These are phyloP conservation scores for Pythium volutum DNA, from an alignment of 352 stramenopile species.

Conservation along the genomic window DNA sequence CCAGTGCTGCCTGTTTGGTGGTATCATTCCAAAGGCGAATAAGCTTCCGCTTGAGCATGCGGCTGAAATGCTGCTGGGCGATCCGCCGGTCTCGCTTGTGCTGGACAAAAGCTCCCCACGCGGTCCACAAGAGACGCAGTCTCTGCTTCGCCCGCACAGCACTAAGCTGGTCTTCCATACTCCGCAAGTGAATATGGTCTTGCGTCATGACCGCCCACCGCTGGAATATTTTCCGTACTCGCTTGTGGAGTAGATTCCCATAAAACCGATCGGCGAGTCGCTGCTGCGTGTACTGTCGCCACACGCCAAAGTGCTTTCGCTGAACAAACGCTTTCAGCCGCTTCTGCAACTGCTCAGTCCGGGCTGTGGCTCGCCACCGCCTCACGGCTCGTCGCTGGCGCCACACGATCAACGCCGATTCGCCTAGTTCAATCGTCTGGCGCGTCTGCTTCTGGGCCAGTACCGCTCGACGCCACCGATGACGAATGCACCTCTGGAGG, in stretches of 20 bases:
- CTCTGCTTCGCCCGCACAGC: neutral
- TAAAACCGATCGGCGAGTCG: slow-evolving; percentile 38
- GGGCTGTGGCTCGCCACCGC: slow-evolving; percentile 24
- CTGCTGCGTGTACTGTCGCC: slow-evolving; percentile 30
- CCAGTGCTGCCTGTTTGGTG: neutral
- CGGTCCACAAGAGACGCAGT: neutral
- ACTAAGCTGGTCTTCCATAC: neutral
- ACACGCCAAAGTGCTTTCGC: slow-evolving; percentile 35
- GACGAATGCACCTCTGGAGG: neutral
- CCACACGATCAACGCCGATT: neutral
- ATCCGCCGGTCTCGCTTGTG: neutral
- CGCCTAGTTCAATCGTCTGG: neutral
- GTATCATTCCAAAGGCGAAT: neutral
- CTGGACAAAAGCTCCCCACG: slow-evolving; percentile 6
- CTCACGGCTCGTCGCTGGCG: slow-evolving; percentile 12
- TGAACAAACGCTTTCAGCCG: slow-evolving; percentile 30
- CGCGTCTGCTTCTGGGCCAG: neutral
- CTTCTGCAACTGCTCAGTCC: slow-evolving; percentile 7
- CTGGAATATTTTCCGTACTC: slow-evolving; percentile 20
- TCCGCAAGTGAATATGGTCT: neutral
- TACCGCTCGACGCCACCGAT: slow-evolving; percentile 9
- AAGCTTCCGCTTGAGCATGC: neutral
- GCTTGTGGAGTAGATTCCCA: slow-evolving; percentile 19
- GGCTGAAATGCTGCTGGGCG: neutral
- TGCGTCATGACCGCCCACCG: neutral